These are phyloP conservation scores for Monilinia aucupariae DNA, from an alignment of 2,329 filamentous ascomycete genomes.

Conservation along the genomic window DNA sequence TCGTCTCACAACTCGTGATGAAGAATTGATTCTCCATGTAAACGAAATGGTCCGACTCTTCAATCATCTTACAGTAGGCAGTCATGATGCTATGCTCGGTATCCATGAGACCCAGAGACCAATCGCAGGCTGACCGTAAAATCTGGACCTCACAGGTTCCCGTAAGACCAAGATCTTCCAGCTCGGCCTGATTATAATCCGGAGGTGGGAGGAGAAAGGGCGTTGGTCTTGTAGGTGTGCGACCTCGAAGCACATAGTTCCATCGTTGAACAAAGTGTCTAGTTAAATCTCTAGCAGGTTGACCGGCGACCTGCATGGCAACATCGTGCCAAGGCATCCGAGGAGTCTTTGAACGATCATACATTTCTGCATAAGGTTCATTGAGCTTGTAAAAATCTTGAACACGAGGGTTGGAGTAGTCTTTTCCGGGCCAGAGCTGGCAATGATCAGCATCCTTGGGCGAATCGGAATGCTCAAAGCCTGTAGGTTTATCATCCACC, in stretches of 20 bases:
- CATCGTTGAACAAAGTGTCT: conserved; percentile 96
- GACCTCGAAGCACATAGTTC: conserved; percentile 92
- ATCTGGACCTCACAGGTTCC: conserved; percentile 98
- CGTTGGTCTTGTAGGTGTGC: conserved; percentile 87
- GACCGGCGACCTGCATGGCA: conserved; percentile 93
- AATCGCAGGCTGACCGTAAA: conserved; percentile 79
- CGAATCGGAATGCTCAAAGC: conserved; percentile 72
- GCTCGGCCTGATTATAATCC: conserved; percentile 79
- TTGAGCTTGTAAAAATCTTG: conserved; percentile 92
- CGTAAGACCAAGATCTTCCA: conserved; percentile 80
- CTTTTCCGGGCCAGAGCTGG: conserved; percentile 94
- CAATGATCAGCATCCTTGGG: conserved; percentile 91
- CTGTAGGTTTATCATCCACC: conserved; percentile 88
- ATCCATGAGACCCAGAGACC: conserved; percentile 85
- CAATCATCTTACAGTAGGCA: conserved; percentile 90
- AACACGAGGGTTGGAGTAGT: conserved; percentile 94
- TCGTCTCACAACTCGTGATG: conserved; percentile 84
- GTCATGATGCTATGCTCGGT: conserved; percentile 94
- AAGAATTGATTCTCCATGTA: conserved; percentile 99
- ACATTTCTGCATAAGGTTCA: conserved; percentile 98
- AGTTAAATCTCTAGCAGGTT: conserved; percentile 88
- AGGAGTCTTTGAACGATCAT: conserved; percentile 80
- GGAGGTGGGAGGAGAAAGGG: conserved; percentile 91
- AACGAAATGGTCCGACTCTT: conserved; percentile 92
- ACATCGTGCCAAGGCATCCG: conserved; percentile 99